phyloP scores from a whole-genome alignment of 106 monocot genomes.

The Dendrobium officinale region DNA sequence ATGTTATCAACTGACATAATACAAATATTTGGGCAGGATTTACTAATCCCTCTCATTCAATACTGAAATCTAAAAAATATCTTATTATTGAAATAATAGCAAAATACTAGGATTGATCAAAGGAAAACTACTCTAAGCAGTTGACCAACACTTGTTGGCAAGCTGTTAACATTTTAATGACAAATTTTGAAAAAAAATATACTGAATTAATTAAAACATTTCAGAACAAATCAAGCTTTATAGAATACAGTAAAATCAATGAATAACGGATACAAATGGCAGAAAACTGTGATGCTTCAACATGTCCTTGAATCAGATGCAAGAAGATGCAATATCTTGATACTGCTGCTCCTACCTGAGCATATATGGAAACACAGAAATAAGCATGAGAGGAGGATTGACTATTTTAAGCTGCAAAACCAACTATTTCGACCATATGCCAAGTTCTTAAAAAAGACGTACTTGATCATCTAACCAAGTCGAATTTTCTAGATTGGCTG shows the following conservation, averaged over 20 bases:
- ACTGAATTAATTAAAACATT: neutral
- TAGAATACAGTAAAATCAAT: constrained; percentile 5
- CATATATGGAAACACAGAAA: neutral
- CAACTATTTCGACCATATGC: neutral
- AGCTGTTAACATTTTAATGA: neutral
- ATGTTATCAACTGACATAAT: neutral
- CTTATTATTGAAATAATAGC: neutral
- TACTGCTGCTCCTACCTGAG: constrained; percentile 54
- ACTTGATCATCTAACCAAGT: constrained; percentile 56
- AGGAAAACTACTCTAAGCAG: neutral
- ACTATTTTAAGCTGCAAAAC: neutral
- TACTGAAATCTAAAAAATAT: neutral
- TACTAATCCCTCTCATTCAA: neutral
- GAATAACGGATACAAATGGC: constrained; percentile 71
- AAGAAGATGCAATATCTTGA: constrained; percentile 71
- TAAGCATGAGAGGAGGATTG: neutral
- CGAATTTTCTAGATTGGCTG: constrained; percentile 44
- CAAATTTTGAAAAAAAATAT: neutral
- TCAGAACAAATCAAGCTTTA: neutral
- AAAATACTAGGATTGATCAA: neutral
- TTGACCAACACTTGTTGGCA: neutral
- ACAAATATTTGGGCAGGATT: neutral
- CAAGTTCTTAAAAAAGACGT: constrained; percentile 15
- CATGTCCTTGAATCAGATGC: constrained; percentile 60
- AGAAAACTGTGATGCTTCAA: constrained; percentile 74